Evolutionary conservation across 176 grass and related monocot genomes (phyloP).

Genomic region (Carex parvula): DNA sequence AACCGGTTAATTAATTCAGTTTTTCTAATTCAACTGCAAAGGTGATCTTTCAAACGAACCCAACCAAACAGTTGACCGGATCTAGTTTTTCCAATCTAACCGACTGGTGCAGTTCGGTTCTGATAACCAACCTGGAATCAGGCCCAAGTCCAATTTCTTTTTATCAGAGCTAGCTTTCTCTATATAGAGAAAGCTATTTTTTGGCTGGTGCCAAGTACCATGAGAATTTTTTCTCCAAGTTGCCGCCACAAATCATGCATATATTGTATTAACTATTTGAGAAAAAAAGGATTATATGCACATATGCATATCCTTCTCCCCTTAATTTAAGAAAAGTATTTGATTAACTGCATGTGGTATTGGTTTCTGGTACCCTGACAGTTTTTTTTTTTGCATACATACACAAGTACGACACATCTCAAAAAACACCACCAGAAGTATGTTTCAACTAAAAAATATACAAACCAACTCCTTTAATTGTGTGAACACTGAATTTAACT

Average conservation of each 20-base stretch:
- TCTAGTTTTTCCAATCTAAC: too few species aligned
- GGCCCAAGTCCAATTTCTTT: too few species aligned
- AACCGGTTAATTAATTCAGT: too few species aligned
- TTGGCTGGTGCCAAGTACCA: constrained; percentile 50
- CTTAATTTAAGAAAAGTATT: background rate
- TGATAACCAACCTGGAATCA: too few species aligned
- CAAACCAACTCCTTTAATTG: background rate
- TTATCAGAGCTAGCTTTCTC: constrained; percentile 21
- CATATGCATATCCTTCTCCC: background rate
- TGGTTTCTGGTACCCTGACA: background rate
- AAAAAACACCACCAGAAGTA: background rate
- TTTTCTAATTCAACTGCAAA: too few species aligned
- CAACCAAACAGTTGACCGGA: too few species aligned
- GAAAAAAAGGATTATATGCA: background rate
- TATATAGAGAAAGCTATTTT: constrained; percentile 66
- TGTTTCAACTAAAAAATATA: background rate
- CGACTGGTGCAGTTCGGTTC: too few species aligned
- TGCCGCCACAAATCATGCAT: constrained; percentile 72
- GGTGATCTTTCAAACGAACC: too few species aligned
- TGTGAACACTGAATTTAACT: background rate
- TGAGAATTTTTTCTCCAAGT: constrained; percentile 51
- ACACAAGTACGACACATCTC: background rate
- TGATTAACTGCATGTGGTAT: background rate
- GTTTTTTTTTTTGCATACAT: background rate
- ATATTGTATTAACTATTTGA: constrained; percentile 49